Evolutionary conservation across 2,329 filamentous ascomycete species (phyloP).

Genomic region (Berkeleyomyces rouxiae): DNA sequence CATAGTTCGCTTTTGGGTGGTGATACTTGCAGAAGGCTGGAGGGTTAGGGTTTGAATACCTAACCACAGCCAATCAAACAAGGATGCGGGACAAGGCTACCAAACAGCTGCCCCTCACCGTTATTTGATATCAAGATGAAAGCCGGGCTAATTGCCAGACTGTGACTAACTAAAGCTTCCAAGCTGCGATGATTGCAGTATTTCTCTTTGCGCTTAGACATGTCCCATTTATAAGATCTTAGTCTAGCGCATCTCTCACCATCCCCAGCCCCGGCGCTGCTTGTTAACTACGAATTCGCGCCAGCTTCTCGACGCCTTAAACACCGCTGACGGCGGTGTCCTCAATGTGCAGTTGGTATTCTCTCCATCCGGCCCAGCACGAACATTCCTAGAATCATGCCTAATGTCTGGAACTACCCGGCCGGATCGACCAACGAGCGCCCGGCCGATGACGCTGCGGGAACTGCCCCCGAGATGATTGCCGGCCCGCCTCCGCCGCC

Average conservation of each 20-base stretch:
- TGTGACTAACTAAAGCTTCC: background rate
- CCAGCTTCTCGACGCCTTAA: background rate
- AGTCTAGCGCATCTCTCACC: too few species aligned
- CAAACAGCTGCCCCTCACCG: background rate
- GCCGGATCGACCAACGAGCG: conserved; percentile 4
- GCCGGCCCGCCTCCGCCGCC: background rate
- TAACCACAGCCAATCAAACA: background rate
- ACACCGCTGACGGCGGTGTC: background rate
- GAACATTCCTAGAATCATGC: conserved; percentile 2
- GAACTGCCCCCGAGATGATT: conserved; percentile 4
- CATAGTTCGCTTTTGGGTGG: background rate
- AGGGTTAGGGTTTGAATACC: background rate
- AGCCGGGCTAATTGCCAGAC: background rate
- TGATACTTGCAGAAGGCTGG: background rate
- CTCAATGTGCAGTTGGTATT: background rate
- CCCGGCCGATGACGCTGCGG: conserved; percentile 7
- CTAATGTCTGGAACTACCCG: conserved; percentile 7
- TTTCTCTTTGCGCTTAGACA: background rate
- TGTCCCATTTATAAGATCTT: too few species aligned
- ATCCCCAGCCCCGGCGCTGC: too few species aligned
- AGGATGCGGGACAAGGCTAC: conserved; percentile 3
- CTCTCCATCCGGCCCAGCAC: background rate
- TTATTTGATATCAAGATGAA: background rate
- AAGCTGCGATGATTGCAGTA: background rate
- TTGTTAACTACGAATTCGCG: background rate